A percentile compares a stretch with the other conserved stretches of the same genome.
Evolutionary conservation across 2,329 filamentous ascomycete species (phyloP).

Genomic region (Verticillium klebahnii): DNA sequence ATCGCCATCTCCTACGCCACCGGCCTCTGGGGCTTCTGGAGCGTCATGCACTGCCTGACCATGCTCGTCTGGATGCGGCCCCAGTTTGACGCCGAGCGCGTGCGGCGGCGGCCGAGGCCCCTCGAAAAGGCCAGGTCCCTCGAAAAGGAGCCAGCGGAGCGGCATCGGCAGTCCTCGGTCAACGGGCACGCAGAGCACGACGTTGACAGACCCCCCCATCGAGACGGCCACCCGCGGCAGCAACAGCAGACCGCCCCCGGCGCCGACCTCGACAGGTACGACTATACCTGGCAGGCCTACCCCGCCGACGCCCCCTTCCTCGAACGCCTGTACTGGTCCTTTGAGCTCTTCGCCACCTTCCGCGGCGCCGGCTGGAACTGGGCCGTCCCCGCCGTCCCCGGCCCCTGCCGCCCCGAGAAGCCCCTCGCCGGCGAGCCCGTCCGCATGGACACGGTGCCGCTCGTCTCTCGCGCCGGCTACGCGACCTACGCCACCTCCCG

Average conservation of each 20-base stretch:
- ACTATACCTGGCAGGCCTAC: constrained; percentile 59
- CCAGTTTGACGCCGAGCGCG: constrained; percentile 52
- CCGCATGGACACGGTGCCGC: constrained; percentile 35
- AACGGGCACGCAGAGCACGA: not conserved
- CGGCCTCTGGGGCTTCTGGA: constrained; percentile 47
- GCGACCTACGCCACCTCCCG: constrained; percentile 33
- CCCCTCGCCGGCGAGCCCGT: constrained; percentile 33
- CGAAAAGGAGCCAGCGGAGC: too few relatives aligned
- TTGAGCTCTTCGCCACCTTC: constrained; percentile 50
- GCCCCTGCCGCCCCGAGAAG: constrained; percentile 33
- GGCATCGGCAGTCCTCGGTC: too few relatives aligned
- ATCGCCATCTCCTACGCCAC: constrained; percentile 44
- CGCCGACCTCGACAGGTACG: constrained; percentile 24
- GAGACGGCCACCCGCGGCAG: not conserved
- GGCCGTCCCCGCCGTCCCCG: constrained; percentile 45
- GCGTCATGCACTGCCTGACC: constrained; percentile 42
- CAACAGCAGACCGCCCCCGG: not conserved
- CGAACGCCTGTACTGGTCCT: constrained; percentile 49
- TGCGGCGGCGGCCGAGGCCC: constrained; percentile 25
- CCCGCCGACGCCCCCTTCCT: constrained; percentile 43
- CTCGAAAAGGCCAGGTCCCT: too few relatives aligned
- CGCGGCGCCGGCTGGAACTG: constrained; percentile 57
- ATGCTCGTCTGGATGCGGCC: constrained; percentile 50
- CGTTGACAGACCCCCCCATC: not conserved
- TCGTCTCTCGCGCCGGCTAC: constrained; percentile 40